Evolutionary conservation across 2,329 filamentous ascomycete genomes (phyloP).

Genomic region (Cytospora piceae): DNA sequence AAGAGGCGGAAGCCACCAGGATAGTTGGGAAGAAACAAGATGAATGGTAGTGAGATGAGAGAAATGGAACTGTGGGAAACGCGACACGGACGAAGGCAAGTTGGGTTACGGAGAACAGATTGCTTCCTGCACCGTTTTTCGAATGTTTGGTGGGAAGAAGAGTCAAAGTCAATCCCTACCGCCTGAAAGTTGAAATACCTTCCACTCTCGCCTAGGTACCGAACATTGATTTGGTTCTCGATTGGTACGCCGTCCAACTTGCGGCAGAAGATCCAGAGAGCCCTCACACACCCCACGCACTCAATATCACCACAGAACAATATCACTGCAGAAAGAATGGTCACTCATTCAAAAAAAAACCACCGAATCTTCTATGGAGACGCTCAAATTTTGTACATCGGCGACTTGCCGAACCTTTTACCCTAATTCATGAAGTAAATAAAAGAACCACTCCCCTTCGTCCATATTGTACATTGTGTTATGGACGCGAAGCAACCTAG

Average conservation of each 20-base stretch:
- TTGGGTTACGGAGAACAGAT: not conserved
- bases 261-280: not conserved
- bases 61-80: not conserved
- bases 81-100: not conserved
- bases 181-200: not conserved
- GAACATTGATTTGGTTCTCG: not conserved
- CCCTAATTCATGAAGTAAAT: constrained; percentile 16
- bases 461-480: constrained; percentile 23
- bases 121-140: not conserved
- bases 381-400: constrained; percentile 29
- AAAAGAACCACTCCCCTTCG: constrained; percentile 24
- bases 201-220: not conserved
- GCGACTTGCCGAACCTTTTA: constrained; percentile 20
- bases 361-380: constrained; percentile 26
- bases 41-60: not conserved
- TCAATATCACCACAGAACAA: not conserved
- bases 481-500: constrained; percentile 46
- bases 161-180: not conserved
- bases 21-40: not conserved
- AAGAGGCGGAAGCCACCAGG: not conserved
- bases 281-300: not conserved
- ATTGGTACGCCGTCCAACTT: not conserved
- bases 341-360: constrained; percentile 15
- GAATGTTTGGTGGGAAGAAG: not conserved
- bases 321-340: constrained; percentile 1